These are phyloP conservation scores for Blastobotrys muscicola DNA, from an alignment of 805 yeast genomes.

Conservation along the genomic window DNA sequence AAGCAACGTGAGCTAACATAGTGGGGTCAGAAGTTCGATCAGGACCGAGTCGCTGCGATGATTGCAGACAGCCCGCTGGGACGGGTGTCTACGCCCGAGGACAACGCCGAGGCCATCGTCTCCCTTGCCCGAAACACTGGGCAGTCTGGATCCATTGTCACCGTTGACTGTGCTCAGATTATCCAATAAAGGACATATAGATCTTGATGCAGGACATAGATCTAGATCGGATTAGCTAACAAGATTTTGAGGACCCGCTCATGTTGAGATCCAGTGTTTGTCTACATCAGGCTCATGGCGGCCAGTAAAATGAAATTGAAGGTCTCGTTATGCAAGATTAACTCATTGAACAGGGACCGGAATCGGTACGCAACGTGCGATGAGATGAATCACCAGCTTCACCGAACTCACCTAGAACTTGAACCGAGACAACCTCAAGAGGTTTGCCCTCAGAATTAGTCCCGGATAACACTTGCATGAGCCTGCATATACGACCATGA, in stretches of 20 bases:
- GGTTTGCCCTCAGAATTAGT: too few relatives aligned
- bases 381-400: too few relatives aligned
- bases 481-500: too few relatives aligned
- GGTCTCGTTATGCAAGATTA: too few relatives aligned
- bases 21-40: constrained; percentile 24
- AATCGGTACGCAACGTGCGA: too few relatives aligned
- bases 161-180: constrained; percentile 34
- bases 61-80: constrained; percentile 9
- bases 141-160: constrained; percentile 22
- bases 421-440: too few relatives aligned
- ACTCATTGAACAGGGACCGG: too few relatives aligned
- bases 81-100: constrained; percentile 13
- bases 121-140: constrained; percentile 19
- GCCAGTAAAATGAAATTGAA: too few relatives aligned
- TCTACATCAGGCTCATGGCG: neutral
- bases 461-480: too few relatives aligned
- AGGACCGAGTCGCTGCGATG: constrained; percentile 12
- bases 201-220: neutral
- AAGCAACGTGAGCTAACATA: neutral
- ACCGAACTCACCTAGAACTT: too few relatives aligned
- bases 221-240: neutral
- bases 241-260: too few relatives aligned
- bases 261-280: neutral
- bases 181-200: neutral
- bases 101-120: constrained; percentile 20